Evolutionary conservation across 2,329 filamentous ascomycete species (phyloP).

Genomic region (Microdochium trichocladiopsis): DNA sequence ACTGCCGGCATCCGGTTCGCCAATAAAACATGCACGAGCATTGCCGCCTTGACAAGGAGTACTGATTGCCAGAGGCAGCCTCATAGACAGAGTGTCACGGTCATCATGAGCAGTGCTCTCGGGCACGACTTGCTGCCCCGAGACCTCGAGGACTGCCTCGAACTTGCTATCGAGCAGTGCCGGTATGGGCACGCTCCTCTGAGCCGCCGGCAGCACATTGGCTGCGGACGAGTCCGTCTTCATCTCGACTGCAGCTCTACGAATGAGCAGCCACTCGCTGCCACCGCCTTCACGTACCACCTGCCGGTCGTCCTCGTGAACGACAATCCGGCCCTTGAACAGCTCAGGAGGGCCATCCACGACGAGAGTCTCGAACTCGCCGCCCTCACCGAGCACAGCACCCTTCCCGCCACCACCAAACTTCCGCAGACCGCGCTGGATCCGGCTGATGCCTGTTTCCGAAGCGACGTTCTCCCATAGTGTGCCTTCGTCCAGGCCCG

Average conservation of each 20-base stretch:
- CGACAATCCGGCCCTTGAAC: slow-evolving; percentile 64
- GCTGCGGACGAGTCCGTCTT: slow-evolving; percentile 19
- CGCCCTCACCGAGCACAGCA: slow-evolving; percentile 81
- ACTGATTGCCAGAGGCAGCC: not conserved
- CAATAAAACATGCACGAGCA: slow-evolving; percentile 21
- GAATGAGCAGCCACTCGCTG: slow-evolving; percentile 63
- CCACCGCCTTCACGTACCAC: slow-evolving; percentile 62
- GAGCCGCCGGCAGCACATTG: not conserved
- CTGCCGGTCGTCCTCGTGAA: slow-evolving; percentile 49
- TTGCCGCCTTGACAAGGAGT: not conserved
- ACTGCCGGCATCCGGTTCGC: slow-evolving; percentile 15
- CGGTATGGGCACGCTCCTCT: slow-evolving; percentile 44
- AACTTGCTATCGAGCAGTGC: slow-evolving; percentile 61
- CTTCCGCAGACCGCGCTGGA: slow-evolving; percentile 49
- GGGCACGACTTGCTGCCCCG: slow-evolving; percentile 9
- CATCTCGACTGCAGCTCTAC: slow-evolving; percentile 43
- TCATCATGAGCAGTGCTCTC: not conserved
- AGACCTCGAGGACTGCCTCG: slow-evolving; percentile 25
- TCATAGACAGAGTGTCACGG: not conserved
- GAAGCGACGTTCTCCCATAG: slow-evolving; percentile 76
- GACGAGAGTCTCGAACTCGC: slow-evolving; percentile 92
- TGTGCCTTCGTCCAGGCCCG: slow-evolving; percentile 73
- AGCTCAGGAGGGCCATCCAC: slow-evolving; percentile 68
- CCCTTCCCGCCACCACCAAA: slow-evolving; percentile 62
- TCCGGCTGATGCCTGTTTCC: slow-evolving; percentile 33